phyloP scores from a whole-genome alignment of 257 asterid genomes.

The Craterostigma plantagineum region DNA sequence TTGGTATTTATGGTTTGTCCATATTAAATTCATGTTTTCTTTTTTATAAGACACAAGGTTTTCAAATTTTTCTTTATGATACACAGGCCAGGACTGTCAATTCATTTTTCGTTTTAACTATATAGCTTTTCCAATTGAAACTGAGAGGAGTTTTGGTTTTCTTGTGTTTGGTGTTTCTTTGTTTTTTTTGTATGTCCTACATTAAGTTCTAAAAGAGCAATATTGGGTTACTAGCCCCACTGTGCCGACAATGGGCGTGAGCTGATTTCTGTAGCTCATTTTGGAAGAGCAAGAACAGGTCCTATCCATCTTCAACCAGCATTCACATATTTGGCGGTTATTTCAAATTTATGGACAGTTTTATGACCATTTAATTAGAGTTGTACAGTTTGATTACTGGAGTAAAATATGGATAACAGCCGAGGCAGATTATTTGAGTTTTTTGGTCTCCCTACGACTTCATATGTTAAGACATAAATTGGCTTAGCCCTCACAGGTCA shows the following conservation, averaged over 20 bases:
- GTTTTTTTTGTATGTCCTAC: constrained; percentile 78
- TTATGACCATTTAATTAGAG: not conserved
- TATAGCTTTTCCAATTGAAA: constrained; percentile 33
- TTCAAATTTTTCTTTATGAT: constrained; percentile 23
- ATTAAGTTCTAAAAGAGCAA: constrained; percentile 96
- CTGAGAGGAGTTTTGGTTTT: constrained; percentile 95
- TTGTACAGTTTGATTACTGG: no score
- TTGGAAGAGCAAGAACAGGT: constrained; percentile 91
- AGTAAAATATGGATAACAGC: not conserved
- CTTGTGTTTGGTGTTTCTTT: constrained; percentile 95
- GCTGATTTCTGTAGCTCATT: constrained; percentile 98
- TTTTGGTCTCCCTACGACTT: not conserved
- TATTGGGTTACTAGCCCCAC: constrained; percentile 96
- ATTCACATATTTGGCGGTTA: constrained; percentile 37
- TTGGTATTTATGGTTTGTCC: constrained; percentile 56
- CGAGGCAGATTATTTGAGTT: not conserved
- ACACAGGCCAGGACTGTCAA: constrained; percentile 22
- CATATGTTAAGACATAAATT: not conserved
- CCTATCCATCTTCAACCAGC: constrained; percentile 91
- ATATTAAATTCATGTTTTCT: constrained; percentile 50
- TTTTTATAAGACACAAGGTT: constrained; percentile 70
- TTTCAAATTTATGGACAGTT: constrained; percentile 1
- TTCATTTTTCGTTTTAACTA: constrained; percentile 16
- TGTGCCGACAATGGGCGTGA: constrained; percentile 99
- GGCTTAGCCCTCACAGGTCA: constrained; percentile 46